phyloP scores from a whole-genome alignment of 2,329 filamentous ascomycete species.

The Ophiostoma montium region DNA sequence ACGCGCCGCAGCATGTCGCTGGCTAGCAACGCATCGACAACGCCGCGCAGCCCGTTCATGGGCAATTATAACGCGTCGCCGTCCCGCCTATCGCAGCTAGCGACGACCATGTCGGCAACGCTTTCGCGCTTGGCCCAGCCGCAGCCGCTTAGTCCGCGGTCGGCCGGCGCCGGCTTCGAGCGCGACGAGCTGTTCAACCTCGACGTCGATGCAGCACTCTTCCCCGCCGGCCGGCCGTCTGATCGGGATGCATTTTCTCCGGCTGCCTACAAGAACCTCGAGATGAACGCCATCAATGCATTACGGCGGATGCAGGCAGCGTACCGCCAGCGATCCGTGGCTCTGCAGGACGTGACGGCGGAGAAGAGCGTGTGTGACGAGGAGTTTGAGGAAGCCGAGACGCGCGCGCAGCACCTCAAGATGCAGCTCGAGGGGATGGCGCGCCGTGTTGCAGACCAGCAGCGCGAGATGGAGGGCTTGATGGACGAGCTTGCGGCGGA shows the following conservation, averaged over 20 bases:
- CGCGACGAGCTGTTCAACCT: conserved; percentile 42
- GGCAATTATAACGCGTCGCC: conserved; percentile 13
- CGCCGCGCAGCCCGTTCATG: not conserved
- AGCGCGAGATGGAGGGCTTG: conserved; percentile 30
- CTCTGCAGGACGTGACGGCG: conserved; percentile 35
- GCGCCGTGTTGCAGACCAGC: conserved; percentile 36
- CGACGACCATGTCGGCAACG: conserved; percentile 31
- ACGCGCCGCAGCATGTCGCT: conserved; percentile 15
- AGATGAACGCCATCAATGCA: conserved; percentile 40
- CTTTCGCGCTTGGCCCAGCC: conserved; percentile 24
- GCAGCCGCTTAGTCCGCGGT: conserved; percentile 11
- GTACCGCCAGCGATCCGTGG: conserved; percentile 37
- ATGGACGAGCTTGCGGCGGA: conserved; percentile 35
- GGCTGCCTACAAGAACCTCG: conserved; percentile 46
- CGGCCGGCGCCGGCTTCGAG: conserved; percentile 9
- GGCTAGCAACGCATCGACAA: conserved; percentile 11
- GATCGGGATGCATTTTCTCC: conserved; percentile 41
- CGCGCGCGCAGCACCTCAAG: conserved; percentile 38
- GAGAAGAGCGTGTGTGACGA: conserved; percentile 41
- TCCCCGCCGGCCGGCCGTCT: conserved; percentile 28
- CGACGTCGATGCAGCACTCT: conserved; percentile 40
- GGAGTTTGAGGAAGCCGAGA: conserved; percentile 41
- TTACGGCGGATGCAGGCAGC: conserved; percentile 43
- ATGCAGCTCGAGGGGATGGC: conserved; percentile 48
- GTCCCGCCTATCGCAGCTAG: conserved; percentile 32